phyloP scores from a whole-genome alignment of 1,139 yeast genomes.

The Candida neerlandica region DNA sequence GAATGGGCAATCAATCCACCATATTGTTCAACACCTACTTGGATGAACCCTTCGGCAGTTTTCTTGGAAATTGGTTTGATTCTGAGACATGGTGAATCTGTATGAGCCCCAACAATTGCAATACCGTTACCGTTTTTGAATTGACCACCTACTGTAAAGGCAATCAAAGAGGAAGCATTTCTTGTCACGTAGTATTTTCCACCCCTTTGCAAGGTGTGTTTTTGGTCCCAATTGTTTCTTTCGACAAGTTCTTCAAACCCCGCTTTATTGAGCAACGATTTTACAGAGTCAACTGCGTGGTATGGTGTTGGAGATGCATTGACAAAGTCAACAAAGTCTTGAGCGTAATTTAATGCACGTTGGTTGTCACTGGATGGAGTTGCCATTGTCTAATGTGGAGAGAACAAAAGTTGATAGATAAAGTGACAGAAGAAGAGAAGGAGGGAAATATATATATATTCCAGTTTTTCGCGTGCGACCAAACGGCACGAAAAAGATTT shows the following conservation, averaged over 20 bases:
- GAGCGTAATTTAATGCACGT: constrained; percentile 36
- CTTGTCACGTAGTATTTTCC: constrained; percentile 81
- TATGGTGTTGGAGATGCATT: constrained; percentile 92
- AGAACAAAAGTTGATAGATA: too few relatives aligned
- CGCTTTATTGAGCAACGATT: constrained; percentile 50
- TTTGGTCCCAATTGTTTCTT: constrained; percentile 61
- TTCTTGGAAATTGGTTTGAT: constrained; percentile 88
- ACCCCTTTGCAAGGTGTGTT: constrained; percentile 44
- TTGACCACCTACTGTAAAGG: constrained; percentile 76
- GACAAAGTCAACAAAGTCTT: constrained; percentile 73
- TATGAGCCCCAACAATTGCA: constrained; percentile 90
- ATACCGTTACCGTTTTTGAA: constrained; percentile 84
- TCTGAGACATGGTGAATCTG: constrained; percentile 91
- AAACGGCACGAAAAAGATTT: neutral
- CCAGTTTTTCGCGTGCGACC: neutral
- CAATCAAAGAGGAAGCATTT: constrained; percentile 85
- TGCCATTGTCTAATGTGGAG: neutral
- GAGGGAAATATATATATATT: neutral
- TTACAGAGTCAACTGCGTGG: constrained; percentile 79
- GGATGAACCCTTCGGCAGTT: constrained; percentile 74
- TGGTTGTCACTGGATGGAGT: constrained; percentile 1
- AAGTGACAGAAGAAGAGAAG: neutral
- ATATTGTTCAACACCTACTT: constrained; percentile 90
- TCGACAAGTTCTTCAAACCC: constrained; percentile 80
- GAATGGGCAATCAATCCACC: constrained; percentile 95